These are phyloP conservation scores for Sclerotinia trifoliorum DNA, from an alignment of 2,329 filamentous ascomycete species.

Conservation along the genomic window DNA sequence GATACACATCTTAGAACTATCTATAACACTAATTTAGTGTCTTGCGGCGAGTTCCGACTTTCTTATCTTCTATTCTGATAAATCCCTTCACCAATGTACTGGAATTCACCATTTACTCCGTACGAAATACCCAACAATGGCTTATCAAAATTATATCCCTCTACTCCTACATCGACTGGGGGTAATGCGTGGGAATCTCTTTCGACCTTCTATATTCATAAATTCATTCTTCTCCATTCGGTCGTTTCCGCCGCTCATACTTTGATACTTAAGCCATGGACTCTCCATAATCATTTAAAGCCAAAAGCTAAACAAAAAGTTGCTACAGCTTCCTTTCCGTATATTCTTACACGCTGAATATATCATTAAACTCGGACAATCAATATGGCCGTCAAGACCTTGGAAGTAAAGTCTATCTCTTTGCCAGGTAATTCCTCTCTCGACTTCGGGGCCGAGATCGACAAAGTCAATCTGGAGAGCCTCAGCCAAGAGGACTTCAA, in stretches of 20 bases:
- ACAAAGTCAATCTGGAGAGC: constrained; percentile 59
- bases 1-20: constrained; percentile 9
- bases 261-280: not conserved
- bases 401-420: constrained; percentile 35
- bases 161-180: not conserved
- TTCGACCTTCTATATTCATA: not conserved
- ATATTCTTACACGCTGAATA: not conserved
- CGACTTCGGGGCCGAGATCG: constrained; percentile 61
- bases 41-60: constrained; percentile 7
- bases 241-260: constrained; percentile 1
- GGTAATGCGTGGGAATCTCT: not conserved
- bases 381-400: constrained; percentile 37
- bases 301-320: not conserved
- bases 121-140: not conserved
- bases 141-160: not conserved
- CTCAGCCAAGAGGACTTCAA: constrained; percentile 64
- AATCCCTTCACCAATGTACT: not conserved
- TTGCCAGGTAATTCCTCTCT: constrained; percentile 41
- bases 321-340: not conserved
- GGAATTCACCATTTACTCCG: not conserved
- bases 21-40: not conserved
- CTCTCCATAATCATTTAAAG: not conserved
- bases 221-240: not conserved
- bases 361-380: not conserved
- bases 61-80: constrained; percentile 12